Conservation (phyloP, 2,329 filamentous ascomycete species). For the Dactylellina cionopaga region DNA sequence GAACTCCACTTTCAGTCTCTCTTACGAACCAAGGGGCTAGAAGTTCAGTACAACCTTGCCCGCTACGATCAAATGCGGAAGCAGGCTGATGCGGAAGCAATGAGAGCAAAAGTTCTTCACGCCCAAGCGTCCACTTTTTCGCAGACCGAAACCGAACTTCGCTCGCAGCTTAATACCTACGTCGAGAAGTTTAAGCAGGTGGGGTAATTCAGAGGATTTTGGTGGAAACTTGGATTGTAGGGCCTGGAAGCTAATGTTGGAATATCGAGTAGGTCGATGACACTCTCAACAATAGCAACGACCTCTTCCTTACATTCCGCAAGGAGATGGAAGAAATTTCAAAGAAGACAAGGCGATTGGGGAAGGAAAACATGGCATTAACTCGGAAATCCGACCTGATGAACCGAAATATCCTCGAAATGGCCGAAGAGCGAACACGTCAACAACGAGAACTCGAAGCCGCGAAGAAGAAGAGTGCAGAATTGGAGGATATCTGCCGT, state of each 20-base stretch:
- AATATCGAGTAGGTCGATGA: constrained; percentile 97
- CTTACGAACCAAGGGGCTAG: constrained; percentile 92
- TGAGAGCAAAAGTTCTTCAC: constrained; percentile 84
- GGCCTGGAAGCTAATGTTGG: too few relatives aligned
- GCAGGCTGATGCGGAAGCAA: constrained; percentile 80
- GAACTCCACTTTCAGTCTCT: constrained; percentile 93
- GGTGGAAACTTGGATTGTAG: too few relatives aligned
- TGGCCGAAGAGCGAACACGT: constrained; percentile 90
- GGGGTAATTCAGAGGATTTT: too few relatives aligned
- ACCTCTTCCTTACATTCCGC: constrained; percentile 93
- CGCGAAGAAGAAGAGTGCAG: constrained; percentile 84
- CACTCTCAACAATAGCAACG: constrained; percentile 97
- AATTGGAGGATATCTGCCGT: constrained; percentile 92
- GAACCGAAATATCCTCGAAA: constrained; percentile 92
- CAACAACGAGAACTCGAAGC: constrained; percentile 80
- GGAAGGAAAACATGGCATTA: constrained; percentile 92
- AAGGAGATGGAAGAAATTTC: constrained; percentile 99
- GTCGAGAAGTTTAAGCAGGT: constrained; percentile 99
- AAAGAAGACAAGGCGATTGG: constrained; percentile 95
- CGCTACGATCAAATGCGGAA: constrained; percentile 91
- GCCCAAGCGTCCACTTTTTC: constrained; percentile 93
- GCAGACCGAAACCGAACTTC: constrained; percentile 93
- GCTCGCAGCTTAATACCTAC: constrained; percentile 96
- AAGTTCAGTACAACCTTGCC: constrained; percentile 90
- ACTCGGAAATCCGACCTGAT: constrained; percentile 94